Percentiles rank a stretch among this genome's conserved stretches.
phyloP scores from a whole-genome alignment of 257 asterid species.

The Lycium ferocissimum region DNA sequence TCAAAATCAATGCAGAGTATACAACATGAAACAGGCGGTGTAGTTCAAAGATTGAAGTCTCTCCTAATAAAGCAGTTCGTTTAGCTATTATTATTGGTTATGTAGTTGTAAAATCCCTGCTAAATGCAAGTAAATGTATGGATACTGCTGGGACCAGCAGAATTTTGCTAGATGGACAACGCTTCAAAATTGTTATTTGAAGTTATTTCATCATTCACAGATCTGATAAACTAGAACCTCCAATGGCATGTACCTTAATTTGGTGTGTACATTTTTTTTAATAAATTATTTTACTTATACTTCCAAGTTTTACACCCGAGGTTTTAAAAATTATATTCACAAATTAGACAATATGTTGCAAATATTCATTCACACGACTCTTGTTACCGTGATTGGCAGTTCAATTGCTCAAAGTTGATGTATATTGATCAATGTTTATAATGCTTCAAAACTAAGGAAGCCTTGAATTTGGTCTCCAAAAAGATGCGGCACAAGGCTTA shows the following conservation, averaged over 20 bases:
- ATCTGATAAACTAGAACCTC: not conserved
- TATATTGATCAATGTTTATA: not conserved
- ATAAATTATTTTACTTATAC: not conserved
- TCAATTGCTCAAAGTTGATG: not conserved
- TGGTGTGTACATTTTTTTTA: not conserved
- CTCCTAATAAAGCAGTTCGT: not conserved
- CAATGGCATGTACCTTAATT: not conserved
- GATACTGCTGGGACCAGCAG: slow-evolving; percentile 17
- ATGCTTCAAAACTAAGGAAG: not conserved
- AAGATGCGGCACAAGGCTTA: not conserved
- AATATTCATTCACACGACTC: not conserved
- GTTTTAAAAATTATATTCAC: not conserved
- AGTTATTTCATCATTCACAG: not conserved
- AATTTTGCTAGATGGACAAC: not conserved
- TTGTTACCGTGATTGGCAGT: not conserved
- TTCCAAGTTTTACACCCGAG: not conserved
- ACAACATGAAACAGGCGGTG: slow-evolving; percentile 43
- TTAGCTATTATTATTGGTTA: not conserved
- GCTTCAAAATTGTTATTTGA: not conserved
- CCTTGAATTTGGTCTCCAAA: not conserved
- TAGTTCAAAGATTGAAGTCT: not conserved
- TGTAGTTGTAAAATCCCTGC: not conserved
- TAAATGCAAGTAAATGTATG: slow-evolving; percentile 10
- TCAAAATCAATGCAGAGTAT: slow-evolving; percentile 90
- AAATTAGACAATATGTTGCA: not conserved